Evolutionary conservation across 2,329 filamentous ascomycete genomes (phyloP).

Genomic region (Cyclaneusma minus): DNA sequence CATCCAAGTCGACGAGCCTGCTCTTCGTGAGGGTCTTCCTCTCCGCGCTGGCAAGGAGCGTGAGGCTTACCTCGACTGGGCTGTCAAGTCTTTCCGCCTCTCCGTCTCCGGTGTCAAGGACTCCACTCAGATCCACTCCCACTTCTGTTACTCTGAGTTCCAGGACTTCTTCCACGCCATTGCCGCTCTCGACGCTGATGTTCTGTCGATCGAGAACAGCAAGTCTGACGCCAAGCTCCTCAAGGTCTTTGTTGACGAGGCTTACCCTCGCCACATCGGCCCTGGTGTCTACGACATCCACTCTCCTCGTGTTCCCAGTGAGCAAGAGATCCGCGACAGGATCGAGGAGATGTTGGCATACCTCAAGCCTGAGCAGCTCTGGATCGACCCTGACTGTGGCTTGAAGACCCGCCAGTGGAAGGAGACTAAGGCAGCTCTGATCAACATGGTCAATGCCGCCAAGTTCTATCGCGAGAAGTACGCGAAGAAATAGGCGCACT

Average conservation of each 20-base stretch:
- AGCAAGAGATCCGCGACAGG: slow-evolving; percentile 97
- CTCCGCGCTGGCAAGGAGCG: slow-evolving; percentile 89
- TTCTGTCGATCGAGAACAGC: slow-evolving; percentile 99
- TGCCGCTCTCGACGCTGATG: slow-evolving; percentile 91
- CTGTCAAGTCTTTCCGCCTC: slow-evolving; percentile 95
- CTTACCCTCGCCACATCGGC: slow-evolving; percentile 94
- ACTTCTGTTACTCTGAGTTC: slow-evolving; percentile 99
- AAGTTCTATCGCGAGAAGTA: slow-evolving; percentile 93
- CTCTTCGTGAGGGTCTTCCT: slow-evolving; percentile 97
- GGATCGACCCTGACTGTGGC: slow-evolving; percentile 99
- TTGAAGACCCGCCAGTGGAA: slow-evolving; percentile 98
- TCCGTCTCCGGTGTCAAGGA: slow-evolving; percentile 86
- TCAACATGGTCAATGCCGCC: slow-evolving; percentile 96
- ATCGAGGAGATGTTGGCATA: slow-evolving; percentile 96
- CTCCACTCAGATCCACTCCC: slow-evolving; percentile 97
- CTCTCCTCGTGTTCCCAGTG: slow-evolving; percentile 89
- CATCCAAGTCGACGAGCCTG: slow-evolving; percentile 98
- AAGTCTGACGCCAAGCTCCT: slow-evolving; percentile 99
- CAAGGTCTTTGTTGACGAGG: slow-evolving; percentile 94
- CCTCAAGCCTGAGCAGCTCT: slow-evolving; percentile 96
- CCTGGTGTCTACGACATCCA: slow-evolving; percentile 99
- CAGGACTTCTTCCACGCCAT: slow-evolving; percentile 99
- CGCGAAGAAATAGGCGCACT: slow-evolving; percentile 34
- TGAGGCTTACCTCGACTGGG: slow-evolving; percentile 93
- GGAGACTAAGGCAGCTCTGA: slow-evolving; percentile 92